Percentiles rank a stretch among this genome's conserved stretches.
These are phyloP conservation scores for Fusarium mexicanum DNA, from an alignment of 2,329 filamentous ascomycete genomes.

Conservation along the genomic window DNA sequence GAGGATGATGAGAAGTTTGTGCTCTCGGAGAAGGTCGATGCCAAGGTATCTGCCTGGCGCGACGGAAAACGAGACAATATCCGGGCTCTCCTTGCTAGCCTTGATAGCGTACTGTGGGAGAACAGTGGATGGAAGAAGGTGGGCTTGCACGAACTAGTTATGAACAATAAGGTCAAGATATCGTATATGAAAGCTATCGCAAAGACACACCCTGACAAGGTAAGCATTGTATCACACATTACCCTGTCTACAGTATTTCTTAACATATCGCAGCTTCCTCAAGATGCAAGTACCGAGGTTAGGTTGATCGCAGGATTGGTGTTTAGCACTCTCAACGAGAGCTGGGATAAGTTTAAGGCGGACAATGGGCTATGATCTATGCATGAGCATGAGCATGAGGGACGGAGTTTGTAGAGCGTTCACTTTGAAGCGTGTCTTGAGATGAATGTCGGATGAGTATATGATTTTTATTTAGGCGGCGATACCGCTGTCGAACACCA, in stretches of 20 bases:
- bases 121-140: constrained; percentile 97
- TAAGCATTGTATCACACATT: constrained; percentile 55
- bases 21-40: constrained; percentile 85
- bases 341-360: constrained; percentile 77
- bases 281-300: constrained; percentile 72
- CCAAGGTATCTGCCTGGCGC: constrained; percentile 81
- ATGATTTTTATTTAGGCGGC: constrained; percentile 38
- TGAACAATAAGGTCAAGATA: constrained; percentile 96
- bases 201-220: constrained; percentile 99
- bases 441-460: constrained; percentile 26
- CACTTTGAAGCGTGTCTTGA: constrained; percentile 34
- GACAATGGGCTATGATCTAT: constrained; percentile 68
- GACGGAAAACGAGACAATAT: constrained; percentile 94
- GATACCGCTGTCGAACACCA: constrained; percentile 40
- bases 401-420: constrained; percentile 43
- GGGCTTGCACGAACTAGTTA: constrained; percentile 89
- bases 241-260: neutral
- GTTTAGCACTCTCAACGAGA: constrained; percentile 75
- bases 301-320: constrained; percentile 72
- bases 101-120: constrained; percentile 92
- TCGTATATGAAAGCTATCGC: constrained; percentile 99
- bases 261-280: constrained; percentile 61
- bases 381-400: constrained; percentile 31
- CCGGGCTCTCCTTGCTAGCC: constrained; percentile 83
- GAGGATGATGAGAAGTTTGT: constrained; percentile 95